Evolutionary conservation across 2,329 filamentous ascomycete genomes (phyloP), one percentile per base, ranked within the genome.

Genomic region (Immersiporthe knoxdaviesiana): DNA sequence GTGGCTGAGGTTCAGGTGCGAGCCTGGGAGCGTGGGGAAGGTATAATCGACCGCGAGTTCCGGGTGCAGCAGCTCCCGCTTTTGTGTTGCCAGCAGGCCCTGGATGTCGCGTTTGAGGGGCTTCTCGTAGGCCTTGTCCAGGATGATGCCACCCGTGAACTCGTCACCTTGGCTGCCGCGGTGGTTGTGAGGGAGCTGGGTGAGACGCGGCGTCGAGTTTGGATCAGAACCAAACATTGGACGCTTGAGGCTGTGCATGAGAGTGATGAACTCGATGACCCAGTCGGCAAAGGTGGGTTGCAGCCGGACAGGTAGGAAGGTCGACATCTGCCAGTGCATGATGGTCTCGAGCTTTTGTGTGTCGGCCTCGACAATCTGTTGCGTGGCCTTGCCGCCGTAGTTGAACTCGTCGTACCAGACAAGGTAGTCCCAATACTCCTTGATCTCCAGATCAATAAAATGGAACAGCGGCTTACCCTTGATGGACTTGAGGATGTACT

Each of bases 351-450:
- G 86, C 3, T 88, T 86, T 77, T 97, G 94, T 59, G 91, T 89
- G 5, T 87, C 84, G 6, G 81, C 80, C 74, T 95, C 93, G 10
- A 91, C 85, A 3, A 97, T 92, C 75, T 96, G 88, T 63, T 91
- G 88, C 73, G 93, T 97, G 4, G 92, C 96, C 76, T 97, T 97
- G 71, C 96, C 96, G 67, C 96, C 97, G 76, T 98, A 98, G 83
- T 99, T 99, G 84, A 95, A 97, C 80, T 97, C 93, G 74, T 99
- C 96, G 74, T 98, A 98, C 96, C 96, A 99, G 4, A 97, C 90
- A 0, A 99, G 88, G 76, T 97, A 98, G 79, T 99, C 96, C 96
- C 96, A 99, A 80, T 97, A 99, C 78, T 99, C 96, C 74, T 95
- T 97, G 79, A 99, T 96, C 75, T 97, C 93, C 3, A 99, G 85